phyloP scores from a whole-genome alignment of 2,329 filamentous ascomycete genomes.

The Trichoderma endophyticum region DNA sequence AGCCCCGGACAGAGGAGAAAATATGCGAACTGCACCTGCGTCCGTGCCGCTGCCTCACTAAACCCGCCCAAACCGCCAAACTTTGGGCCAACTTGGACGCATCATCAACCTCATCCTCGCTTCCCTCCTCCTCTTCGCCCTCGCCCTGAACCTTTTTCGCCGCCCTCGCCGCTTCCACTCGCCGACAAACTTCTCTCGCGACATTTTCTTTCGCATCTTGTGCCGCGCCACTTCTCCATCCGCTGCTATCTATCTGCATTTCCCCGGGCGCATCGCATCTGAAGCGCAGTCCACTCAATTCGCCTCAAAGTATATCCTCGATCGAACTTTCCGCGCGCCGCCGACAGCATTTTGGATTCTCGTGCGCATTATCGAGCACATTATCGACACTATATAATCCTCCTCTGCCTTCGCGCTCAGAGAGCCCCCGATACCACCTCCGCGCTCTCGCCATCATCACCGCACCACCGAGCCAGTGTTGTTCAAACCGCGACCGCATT shows the following conservation, averaged over 20 bases:
- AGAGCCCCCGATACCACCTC: not conserved
- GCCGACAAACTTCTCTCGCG: not conserved
- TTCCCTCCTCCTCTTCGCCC: not conserved
- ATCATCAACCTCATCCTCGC: not conserved
- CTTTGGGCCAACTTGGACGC: not conserved
- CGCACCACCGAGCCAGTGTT: not conserved
- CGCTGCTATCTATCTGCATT: not conserved
- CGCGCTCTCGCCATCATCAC: not conserved
- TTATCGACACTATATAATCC: slow-evolving; percentile 24
- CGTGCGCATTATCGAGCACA: not conserved
- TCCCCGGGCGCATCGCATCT: not conserved
- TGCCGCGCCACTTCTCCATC: not conserved
- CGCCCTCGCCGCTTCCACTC: not conserved
- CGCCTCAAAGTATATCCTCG: not conserved
- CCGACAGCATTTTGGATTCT: not conserved
- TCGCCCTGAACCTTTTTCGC: not conserved
- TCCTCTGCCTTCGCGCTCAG: slow-evolving; percentile 22
- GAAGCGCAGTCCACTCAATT: not conserved
- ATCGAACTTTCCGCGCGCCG: not conserved
- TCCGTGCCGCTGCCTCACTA: not conserved
- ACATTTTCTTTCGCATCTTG: not conserved
- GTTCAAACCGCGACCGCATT: not conserved
- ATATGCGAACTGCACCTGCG: slow-evolving; percentile 5
- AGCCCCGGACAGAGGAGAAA: slow-evolving; percentile 3
- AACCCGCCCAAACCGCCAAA: not conserved